Base-by-base conservation (phyloP, 495 filamentous ascomycete genomes). In the Hamigera avellanea region DNA sequence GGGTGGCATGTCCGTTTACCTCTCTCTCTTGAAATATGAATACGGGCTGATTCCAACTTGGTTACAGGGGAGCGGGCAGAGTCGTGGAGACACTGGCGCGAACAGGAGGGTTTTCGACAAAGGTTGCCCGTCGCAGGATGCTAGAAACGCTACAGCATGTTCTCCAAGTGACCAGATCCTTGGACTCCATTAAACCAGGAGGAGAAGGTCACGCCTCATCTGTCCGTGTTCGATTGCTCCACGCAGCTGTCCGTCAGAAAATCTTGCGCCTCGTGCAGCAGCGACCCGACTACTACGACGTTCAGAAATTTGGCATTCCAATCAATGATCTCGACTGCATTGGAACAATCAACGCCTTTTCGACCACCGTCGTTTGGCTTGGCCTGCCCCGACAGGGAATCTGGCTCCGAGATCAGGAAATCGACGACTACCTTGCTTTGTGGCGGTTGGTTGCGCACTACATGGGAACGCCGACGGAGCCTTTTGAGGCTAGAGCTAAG, bases 111-210 rank as follows among this genome's bases (percentile, higher is more conserved):
- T 93, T 93, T 55, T 72, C 75, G 5, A 69, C 69, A 0, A 72
- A 78, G 43, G 75, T 81, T 6, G 81, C 83, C 2, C 70, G 75
- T 26, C 71, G 73, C 12, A 60, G 86, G 28, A 59, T 91, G 26
- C 76, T 82, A 32, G 80, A 87, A 55, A 86, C 83, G 2, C 77
- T 74, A 5, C 81, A 87, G 50, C 76, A 85, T 55, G 67, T 82
- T n/a, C 63, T 84, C 1, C 72, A 84, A 56, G 75, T 83, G 25
- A 84, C 81, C 2, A 55, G 57, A 19, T 78, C 74, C 7, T 50
- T 80, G 1, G 69, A 74, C 9, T 78, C 74, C 6, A 73, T 88
- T 43, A 64, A 78, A 40, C 80, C 77, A 1, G 77, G 75, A 15
- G 83, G 83, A 1, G 72, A 66, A 9, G 83, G 81, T 9, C 75